Percentiles rank a stretch among this genome's conserved stretches.
Conservation (phyloP, 257 asterid genomes). For the Galeopsis tetrahit region DNA sequence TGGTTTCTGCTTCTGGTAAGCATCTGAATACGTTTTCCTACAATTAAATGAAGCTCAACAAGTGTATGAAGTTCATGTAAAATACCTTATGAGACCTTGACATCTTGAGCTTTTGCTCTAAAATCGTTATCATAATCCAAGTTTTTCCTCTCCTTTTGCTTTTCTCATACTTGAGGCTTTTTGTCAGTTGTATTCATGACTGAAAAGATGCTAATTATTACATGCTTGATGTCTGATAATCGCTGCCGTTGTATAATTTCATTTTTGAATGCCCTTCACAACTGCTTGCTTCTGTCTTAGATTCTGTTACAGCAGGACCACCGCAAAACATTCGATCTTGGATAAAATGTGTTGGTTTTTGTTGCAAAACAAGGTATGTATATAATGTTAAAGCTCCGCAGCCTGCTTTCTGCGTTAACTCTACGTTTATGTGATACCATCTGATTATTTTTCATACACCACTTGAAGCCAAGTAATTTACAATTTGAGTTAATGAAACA, state of each 20-base stretch:
- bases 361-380: conserved; percentile 71
- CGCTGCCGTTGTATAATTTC: not conserved
- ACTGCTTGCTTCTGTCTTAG: conserved; percentile 46
- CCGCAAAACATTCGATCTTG: conserved; percentile 81
- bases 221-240: conserved; percentile 21
- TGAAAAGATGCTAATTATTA: not conserved
- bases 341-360: conserved; percentile 58
- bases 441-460: not conserved
- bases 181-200: conserved; percentile 2
- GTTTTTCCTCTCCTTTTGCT: conserved; percentile 19
- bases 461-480: not conserved
- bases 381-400: not conserved
- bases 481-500: not conserved
- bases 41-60: too few relatives aligned
- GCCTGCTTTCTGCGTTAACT: conserved; percentile 18
- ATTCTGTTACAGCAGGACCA: conserved; percentile 62
- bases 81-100: conserved; percentile 8
- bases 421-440: not conserved
- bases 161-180: conserved; percentile 8
- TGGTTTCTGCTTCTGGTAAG: conserved; percentile 59
- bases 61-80: not conserved
- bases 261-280: conserved; percentile 31
- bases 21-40: conserved; percentile 13
- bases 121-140: not conserved
- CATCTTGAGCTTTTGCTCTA: conserved; percentile 6